These are phyloP conservation scores for Curvularia verruculosa DNA, from an alignment of 2,329 filamentous ascomycete species.

Conservation along the genomic window DNA sequence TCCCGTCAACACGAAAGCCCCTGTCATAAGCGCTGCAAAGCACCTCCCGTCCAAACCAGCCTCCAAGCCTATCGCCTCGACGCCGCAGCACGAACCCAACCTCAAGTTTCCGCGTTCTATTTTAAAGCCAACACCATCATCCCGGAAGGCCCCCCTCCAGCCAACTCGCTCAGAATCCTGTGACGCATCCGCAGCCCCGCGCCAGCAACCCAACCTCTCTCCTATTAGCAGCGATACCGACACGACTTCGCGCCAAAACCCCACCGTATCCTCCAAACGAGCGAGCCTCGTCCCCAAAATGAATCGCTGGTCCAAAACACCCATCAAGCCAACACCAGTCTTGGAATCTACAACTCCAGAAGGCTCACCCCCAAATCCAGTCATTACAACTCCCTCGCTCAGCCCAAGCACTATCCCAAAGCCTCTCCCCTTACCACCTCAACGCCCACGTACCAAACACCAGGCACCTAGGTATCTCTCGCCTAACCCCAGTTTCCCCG, in stretches of 20 bases:
- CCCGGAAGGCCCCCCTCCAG: neutral
- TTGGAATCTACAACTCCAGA: neutral
- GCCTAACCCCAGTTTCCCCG: neutral
- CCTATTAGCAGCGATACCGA: constrained; percentile 21
- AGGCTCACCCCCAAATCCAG: neutral
- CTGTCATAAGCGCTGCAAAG: neutral
- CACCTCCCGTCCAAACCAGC: neutral
- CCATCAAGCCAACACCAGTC: neutral
- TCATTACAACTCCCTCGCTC: neutral
- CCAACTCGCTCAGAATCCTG: neutral
- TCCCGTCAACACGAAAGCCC: neutral
- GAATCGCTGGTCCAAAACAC: neutral
- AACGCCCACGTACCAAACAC: neutral
- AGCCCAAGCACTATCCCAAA: neutral
- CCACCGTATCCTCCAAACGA: neutral
- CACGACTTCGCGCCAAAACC: constrained; percentile 12
- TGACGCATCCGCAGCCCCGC: neutral
- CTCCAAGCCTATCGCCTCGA: neutral
- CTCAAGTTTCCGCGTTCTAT: neutral
- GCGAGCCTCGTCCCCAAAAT: neutral
- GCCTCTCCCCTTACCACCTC: neutral
- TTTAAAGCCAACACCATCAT: neutral
- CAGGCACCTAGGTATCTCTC: neutral
- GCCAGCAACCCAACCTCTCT: constrained; percentile 6
- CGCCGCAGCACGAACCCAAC: neutral